Evolutionary conservation across 2,329 filamentous ascomycete species (phyloP).

Genomic region (Fusarium oligoseptatum): DNA sequence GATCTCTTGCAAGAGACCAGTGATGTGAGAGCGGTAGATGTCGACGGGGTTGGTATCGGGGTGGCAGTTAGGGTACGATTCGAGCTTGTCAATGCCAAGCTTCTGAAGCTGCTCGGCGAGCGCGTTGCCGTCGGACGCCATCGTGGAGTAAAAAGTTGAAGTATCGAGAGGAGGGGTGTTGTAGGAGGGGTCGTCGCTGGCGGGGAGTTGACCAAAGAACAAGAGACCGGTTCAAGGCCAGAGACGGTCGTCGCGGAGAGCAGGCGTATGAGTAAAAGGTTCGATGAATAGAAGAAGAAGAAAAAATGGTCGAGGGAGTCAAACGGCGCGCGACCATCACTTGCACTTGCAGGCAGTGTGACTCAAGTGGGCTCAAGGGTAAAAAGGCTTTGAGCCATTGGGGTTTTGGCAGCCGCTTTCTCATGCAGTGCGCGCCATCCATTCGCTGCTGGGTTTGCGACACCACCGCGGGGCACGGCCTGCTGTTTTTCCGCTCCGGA

Average conservation of each 20-base stretch:
- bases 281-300: conserved; percentile 39
- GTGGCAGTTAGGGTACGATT: conserved; percentile 67
- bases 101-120: conserved; percentile 46
- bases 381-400: conserved; percentile 41
- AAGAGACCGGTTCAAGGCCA: conserved; percentile 10
- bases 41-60: conserved; percentile 82
- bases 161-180: neutral
- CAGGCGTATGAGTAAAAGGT: conserved; percentile 20
- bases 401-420: conserved; percentile 16
- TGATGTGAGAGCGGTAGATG: conserved; percentile 83
- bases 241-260: conserved; percentile 23
- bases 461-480: conserved; percentile 39
- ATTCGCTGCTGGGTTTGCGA: conserved; percentile 28
- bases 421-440: conserved; percentile 31
- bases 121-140: conserved; percentile 41
- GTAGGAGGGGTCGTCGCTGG: neutral
- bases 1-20: conserved; percentile 74
- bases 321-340: conserved; percentile 47
- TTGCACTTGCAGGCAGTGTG: conserved; percentile 41
- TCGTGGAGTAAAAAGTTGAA: conserved; percentile 28
- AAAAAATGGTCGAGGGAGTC: conserved; percentile 40
- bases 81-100: conserved; percentile 37
- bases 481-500: conserved; percentile 34
- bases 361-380: conserved; percentile 47
- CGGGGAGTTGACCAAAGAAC: conserved; percentile 11